phyloP scores from a whole-genome alignment of 441 rosid genomes.

The Mallotus japonicus region DNA sequence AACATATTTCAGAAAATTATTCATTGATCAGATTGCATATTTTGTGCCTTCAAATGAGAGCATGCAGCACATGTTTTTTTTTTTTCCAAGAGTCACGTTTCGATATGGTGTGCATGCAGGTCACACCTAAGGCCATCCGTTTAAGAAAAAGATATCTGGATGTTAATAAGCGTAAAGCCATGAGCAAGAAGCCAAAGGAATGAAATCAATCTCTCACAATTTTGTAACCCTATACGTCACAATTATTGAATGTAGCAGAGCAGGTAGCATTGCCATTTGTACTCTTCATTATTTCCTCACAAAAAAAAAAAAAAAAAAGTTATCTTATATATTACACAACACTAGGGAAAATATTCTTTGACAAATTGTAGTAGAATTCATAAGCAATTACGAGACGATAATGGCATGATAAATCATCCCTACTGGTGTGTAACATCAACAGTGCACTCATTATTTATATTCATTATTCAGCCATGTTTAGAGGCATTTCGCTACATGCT shows the following conservation, averaged over 20 bases:
- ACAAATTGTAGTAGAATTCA: background rate
- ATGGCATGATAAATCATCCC: background rate
- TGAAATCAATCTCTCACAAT: slow-evolving; percentile 27
- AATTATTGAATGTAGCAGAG: slow-evolving; percentile 6
- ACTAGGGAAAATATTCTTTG: slow-evolving; percentile 1
- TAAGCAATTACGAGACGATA: background rate
- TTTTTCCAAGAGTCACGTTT: background rate
- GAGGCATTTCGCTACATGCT: background rate
- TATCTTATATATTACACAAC: background rate
- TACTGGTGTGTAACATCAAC: background rate
- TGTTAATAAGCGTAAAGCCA: slow-evolving; percentile 83
- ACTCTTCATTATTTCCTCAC: slow-evolving; percentile 4
- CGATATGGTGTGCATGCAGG: slow-evolving; percentile 43
- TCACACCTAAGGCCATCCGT: slow-evolving; percentile 85
- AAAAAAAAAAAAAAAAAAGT: background rate
- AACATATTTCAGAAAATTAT: background rate
- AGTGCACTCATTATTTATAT: background rate
- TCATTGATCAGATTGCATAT: background rate
- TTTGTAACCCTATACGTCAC: slow-evolving; percentile 13
- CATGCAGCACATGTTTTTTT: background rate
- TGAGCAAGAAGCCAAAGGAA: slow-evolving; percentile 77
- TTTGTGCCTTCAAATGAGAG: background rate
- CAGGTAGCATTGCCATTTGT: background rate
- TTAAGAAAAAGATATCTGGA: slow-evolving; percentile 82
- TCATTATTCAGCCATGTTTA: background rate